phyloP scores from a whole-genome alignment of 2,329 filamentous ascomycete species.

The Emergomyces pasteurianus region DNA sequence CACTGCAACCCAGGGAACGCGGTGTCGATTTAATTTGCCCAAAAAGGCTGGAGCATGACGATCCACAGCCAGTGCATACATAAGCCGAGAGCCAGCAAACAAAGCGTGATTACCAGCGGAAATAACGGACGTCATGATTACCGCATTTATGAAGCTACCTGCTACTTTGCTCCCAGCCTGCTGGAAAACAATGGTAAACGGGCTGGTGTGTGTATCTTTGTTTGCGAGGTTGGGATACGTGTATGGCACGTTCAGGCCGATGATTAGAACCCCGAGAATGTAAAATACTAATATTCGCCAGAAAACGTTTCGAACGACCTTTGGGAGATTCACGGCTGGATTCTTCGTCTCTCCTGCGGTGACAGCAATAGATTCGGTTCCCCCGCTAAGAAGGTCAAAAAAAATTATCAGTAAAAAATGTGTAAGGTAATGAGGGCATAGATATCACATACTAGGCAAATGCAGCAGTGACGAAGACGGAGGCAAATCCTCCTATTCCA shows the following conservation, averaged over 20 bases:
- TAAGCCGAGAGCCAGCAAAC: slow-evolving; percentile 44
- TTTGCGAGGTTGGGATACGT: slow-evolving; percentile 35
- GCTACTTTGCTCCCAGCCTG: slow-evolving; percentile 43
- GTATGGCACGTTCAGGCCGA: slow-evolving; percentile 51
- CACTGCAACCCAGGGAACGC: slow-evolving; percentile 44
- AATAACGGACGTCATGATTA: slow-evolving; percentile 47
- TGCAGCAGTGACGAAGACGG: slow-evolving; percentile 50
- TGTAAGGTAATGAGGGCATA: neutral
- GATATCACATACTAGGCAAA: slow-evolving; percentile 41
- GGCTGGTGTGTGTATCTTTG: slow-evolving; percentile 37
- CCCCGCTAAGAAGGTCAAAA: slow-evolving; percentile 32
- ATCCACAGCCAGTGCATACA: slow-evolving; percentile 46
- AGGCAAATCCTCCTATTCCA: slow-evolving; percentile 54
- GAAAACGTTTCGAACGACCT: slow-evolving; percentile 54
- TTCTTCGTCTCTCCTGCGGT: slow-evolving; percentile 55
- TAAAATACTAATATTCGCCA: slow-evolving; percentile 50
- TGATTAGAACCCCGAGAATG: slow-evolving; percentile 39
- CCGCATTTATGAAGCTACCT: slow-evolving; percentile 49
- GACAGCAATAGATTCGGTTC: slow-evolving; percentile 54
- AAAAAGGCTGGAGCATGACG: slow-evolving; percentile 47
- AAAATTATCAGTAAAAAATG: slow-evolving; percentile 9
- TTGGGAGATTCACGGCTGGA: slow-evolving; percentile 48
- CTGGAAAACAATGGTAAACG: slow-evolving; percentile 52
- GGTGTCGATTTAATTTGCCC: slow-evolving; percentile 36
- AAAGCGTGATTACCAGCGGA: slow-evolving; percentile 49